These are phyloP conservation scores for Naganishia sp. DNA, from an alignment of 1,284 basidiomycete genomes.

Conservation along the genomic window DNA sequence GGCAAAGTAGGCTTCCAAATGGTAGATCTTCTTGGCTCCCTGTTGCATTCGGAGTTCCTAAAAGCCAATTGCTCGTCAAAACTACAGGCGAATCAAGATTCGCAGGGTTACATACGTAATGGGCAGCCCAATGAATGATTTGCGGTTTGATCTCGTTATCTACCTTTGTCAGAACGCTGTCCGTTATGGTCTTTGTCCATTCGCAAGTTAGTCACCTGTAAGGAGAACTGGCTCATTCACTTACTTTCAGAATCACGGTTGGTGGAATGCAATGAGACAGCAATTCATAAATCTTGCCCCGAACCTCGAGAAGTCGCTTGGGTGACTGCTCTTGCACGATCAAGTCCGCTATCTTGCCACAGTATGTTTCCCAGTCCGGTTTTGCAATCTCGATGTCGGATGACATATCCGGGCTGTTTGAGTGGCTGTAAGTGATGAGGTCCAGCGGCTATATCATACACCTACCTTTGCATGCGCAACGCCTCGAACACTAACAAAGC, in stretches of 20 bases:
- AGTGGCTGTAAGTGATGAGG: neutral
- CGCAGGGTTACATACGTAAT: constrained; percentile 68
- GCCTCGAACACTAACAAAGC: constrained; percentile 93
- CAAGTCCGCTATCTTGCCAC: constrained; percentile 86
- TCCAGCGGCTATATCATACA: constrained; percentile 20
- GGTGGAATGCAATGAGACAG: constrained; percentile 98
- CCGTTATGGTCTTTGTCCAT: constrained; percentile 72
- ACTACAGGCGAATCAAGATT: constrained; percentile 7
- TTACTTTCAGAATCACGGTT: constrained; percentile 80
- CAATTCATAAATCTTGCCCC: constrained; percentile 91
- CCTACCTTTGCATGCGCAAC: constrained; percentile 88
- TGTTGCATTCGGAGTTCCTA: constrained; percentile 87
- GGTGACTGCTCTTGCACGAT: constrained; percentile 94
- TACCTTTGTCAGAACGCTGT: constrained; percentile 78
- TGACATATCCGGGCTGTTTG: constrained; percentile 65
- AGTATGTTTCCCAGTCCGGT: constrained; percentile 99
- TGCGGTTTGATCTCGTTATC: constrained; percentile 86
- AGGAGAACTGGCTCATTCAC: constrained; percentile 30
- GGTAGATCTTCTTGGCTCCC: constrained; percentile 92
- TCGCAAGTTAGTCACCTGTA: too few species aligned
- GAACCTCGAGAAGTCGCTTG: constrained; percentile 83
- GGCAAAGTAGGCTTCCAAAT: constrained; percentile 75
- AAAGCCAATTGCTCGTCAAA: constrained; percentile 5
- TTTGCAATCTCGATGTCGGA: constrained; percentile 78
- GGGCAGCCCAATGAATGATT: constrained; percentile 93